These are phyloP conservation scores for Tricholoma bakamatsutake DNA, from an alignment of 768 basidiomycete species.

Conservation along the genomic window DNA sequence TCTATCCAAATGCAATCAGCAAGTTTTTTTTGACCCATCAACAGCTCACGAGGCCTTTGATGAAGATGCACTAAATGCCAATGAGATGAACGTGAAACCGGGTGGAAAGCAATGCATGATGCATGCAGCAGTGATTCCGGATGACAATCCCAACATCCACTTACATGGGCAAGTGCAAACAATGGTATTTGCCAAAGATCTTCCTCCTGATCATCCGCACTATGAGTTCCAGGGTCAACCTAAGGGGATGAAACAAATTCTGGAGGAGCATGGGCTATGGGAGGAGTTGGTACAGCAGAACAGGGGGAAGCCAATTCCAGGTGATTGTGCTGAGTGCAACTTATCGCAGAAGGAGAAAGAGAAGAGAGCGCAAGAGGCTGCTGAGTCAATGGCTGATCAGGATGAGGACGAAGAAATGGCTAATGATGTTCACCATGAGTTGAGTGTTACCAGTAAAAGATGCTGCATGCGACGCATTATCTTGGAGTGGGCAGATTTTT, in stretches of 20 bases:
- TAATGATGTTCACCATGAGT: neutral
- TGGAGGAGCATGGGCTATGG: conserved; percentile 5
- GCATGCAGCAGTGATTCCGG: conserved; percentile 12
- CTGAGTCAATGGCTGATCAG: conserved; percentile 1
- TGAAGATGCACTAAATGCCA: conserved; percentile 14
- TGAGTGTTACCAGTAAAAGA: conserved; percentile 1
- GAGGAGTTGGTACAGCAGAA: conserved; percentile 1
- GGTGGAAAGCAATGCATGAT: conserved; percentile 12
- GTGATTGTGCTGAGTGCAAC: conserved; percentile 6
- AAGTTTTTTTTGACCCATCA: conserved; percentile 17
- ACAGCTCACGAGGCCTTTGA: conserved; percentile 16
- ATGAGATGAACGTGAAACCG: conserved; percentile 17
- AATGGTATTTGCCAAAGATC: conserved; percentile 14
- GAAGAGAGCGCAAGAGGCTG: neutral
- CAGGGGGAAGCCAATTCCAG: conserved; percentile 2
- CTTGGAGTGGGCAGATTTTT: conserved; percentile 13
- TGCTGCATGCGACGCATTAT: conserved; percentile 18
- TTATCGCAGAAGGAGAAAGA: conserved; percentile 5
- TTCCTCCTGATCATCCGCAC: conserved; percentile 6
- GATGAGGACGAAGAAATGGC: conserved; percentile 3
- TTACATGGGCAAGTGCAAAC: conserved; percentile 11
- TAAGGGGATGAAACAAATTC: conserved; percentile 2
- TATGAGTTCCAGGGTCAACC: conserved; percentile 5
- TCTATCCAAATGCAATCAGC: conserved; percentile 9
- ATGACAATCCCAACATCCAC: conserved; percentile 14